Evolutionary conservation across 75 land plant genomes (phyloP), one percentile per base, ranked within the genome.

Genomic region (Pseudotsuga menziesii): DNA sequence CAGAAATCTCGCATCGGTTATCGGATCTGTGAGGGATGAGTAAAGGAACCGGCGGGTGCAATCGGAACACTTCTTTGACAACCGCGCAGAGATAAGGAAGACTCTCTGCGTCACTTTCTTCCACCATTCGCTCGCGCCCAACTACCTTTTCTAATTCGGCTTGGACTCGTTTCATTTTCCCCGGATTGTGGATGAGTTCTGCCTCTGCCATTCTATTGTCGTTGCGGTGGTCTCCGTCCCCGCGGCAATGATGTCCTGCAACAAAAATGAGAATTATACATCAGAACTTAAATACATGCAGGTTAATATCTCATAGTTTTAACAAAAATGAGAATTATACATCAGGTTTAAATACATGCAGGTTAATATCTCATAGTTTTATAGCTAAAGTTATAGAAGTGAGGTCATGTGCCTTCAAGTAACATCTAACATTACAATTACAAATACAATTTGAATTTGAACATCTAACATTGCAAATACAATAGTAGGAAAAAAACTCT

Each of bases 1-100:
- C 94, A 58, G 80, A 73, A 77, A 89, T 78, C 54, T 85, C 83
- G 72, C 85, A 85, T 57, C 56, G 58, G 11, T 85, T 85, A 29
- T 80, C 11, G 11, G 89, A 83, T 25, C 78, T 75, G 20, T 87
- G 84, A 0, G 94, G 92, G 12, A 91, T 86, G 41, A 91, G 88
- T 52, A 92, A 83, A 0, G 94, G 90, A 11, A 86, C 84, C 8
- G 91, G 77, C 2, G 93, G 95, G 82, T 92, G 93, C 82, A 92
- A 79, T 8, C 93, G 81, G 80, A 92, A 86, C 57, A 80, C 79
- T 76, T 92, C 92, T 76, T 92, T 92, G 74, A 89, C 54, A 13
- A 89, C 57, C 72, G 89, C 90, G 26, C 80, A 81, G 57, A 92
- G 70, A 76, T 80, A 82, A 26, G 84, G 81, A 3, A 90, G 85